Percentiles rank a stretch among this genome's conserved stretches.
These are phyloP conservation scores for Lichtheimia corymbifera DNA, from an alignment of 371 early-diverging fungal genomes.

Conservation along the genomic window DNA sequence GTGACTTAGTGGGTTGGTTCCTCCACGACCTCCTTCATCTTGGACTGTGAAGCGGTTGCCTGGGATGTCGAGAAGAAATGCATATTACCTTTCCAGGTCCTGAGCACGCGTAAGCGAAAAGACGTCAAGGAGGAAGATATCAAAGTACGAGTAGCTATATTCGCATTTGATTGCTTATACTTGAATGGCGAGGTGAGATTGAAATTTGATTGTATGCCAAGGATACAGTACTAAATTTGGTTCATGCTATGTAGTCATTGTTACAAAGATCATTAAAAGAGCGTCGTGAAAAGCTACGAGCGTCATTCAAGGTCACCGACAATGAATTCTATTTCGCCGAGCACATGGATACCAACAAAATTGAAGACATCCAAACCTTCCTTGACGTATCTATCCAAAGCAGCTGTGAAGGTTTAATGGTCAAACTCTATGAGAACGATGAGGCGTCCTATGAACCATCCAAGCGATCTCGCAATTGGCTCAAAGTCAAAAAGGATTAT, in stretches of 20 bases:
- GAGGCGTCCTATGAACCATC: conserved; percentile 97
- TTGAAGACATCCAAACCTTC: conserved; percentile 95
- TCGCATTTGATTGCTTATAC: conserved; percentile 98
- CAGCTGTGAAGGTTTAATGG: conserved; percentile 99
- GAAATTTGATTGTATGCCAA: not conserved
- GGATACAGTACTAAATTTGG: not conserved
- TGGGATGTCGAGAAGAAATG: conserved; percentile 88
- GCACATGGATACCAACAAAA: conserved; percentile 74
- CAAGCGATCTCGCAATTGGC: conserved; percentile 98
- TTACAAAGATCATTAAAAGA: conserved; percentile 76
- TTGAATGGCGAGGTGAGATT: conserved; percentile 82
- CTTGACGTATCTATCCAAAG: conserved; percentile 87
- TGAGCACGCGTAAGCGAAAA: conserved; percentile 98
- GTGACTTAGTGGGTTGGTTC: conserved; percentile 57
- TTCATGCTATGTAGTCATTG: conserved; percentile 57
- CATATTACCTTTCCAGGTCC: conserved; percentile 97
- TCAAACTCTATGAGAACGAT: conserved; percentile 88
- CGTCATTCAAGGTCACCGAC: conserved; percentile 79
- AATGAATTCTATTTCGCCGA: conserved; percentile 94
- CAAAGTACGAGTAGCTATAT: conserved; percentile 94
- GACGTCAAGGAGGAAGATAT: conserved; percentile 92
- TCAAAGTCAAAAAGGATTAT: conserved; percentile 99
- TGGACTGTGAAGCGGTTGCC: conserved; percentile 99
- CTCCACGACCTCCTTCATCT: conserved; percentile 83
- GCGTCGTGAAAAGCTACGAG: conserved; percentile 78